Percentiles rank a stretch among this genome's conserved stretches.
Conservation (phyloP, 1,284 basidiomycete species). For the Tilletia walkeri region DNA sequence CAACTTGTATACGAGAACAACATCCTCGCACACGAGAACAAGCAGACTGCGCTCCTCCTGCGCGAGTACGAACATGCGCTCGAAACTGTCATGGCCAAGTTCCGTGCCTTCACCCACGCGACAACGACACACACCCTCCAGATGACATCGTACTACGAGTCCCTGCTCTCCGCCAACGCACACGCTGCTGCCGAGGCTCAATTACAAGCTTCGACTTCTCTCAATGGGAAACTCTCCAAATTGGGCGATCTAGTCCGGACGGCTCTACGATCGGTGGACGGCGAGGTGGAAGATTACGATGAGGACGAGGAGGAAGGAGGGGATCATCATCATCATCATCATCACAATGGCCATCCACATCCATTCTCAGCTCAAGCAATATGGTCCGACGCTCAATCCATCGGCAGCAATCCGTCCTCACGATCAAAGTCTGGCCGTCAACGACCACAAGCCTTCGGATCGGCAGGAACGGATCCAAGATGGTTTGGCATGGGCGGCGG, state of each 20-base stretch:
- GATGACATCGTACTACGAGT: slow-evolving; percentile 85
- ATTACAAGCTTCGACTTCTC: slow-evolving; percentile 35
- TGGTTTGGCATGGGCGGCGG: slow-evolving; percentile 48
- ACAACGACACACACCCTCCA: slow-evolving; percentile 88
- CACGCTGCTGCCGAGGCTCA: slow-evolving; percentile 38
- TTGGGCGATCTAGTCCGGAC: slow-evolving; percentile 40
- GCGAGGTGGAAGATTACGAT: slow-evolving; percentile 26
- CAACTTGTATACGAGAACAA: slow-evolving; percentile 92
- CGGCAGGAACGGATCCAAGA: slow-evolving; percentile 29
- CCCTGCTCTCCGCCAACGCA: slow-evolving; percentile 62
- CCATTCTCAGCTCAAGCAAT: neutral
- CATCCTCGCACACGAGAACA: slow-evolving; percentile 85
- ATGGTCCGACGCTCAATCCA: slow-evolving; percentile 18
- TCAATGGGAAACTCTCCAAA: slow-evolving; percentile 37
- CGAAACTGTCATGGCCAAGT: slow-evolving; percentile 95
- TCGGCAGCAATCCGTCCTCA: neutral
- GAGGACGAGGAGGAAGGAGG: slow-evolving; percentile 18
- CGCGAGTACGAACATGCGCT: slow-evolving; percentile 94
- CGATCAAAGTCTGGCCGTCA: slow-evolving; percentile 4
- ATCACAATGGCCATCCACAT: slow-evolving; percentile 2
- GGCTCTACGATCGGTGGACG: slow-evolving; percentile 41
- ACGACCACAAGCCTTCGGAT: slow-evolving; percentile 16
- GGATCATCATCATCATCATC: slow-evolving; percentile 11
- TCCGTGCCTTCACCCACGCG: slow-evolving; percentile 83
- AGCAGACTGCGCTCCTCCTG: slow-evolving; percentile 78